Evolutionary conservation across 768 basidiomycete genomes (phyloP).

Genomic region (Naganishia friedmannii): DNA sequence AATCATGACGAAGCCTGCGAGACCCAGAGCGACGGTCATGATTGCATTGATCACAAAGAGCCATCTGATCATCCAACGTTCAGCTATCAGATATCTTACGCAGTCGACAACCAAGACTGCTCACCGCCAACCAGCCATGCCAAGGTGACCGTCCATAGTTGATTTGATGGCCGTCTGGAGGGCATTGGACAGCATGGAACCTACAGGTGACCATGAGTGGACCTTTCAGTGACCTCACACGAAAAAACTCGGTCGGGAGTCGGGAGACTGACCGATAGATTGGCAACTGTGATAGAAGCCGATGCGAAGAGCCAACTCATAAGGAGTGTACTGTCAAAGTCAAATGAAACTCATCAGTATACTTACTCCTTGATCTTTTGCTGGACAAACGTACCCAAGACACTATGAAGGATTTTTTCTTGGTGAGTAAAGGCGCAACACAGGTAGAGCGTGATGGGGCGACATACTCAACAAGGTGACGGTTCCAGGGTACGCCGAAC

Average conservation of each 20-base stretch:
- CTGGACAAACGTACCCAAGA: constrained; percentile 4
- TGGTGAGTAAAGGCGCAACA: background rate
- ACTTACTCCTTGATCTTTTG: background rate
- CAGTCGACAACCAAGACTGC: background rate
- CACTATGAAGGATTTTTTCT: no score
- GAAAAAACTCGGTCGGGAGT: background rate
- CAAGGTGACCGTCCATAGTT: constrained; percentile 21
- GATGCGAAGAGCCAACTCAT: constrained; percentile 43
- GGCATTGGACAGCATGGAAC: constrained; percentile 25
- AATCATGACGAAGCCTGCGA: constrained; percentile 27
- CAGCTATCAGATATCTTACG: background rate
- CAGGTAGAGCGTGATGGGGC: background rate
- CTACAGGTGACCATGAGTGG: background rate
- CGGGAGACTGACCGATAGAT: constrained; percentile 7
- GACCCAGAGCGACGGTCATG: constrained; percentile 32
- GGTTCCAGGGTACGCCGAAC: constrained; percentile 33
- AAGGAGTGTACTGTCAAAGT: constrained; percentile 40
- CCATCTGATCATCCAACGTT: background rate
- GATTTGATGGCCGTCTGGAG: constrained; percentile 19
- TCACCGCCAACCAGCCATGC: constrained; percentile 30
- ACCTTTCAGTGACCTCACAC: no score
- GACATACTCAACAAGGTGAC: constrained; percentile 34
- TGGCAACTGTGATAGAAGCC: constrained; percentile 46
- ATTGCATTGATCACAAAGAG: constrained; percentile 32
- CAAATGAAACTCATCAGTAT: background rate